These are phyloP conservation scores for Aspergillus fumigatiaffinis DNA, from an alignment of 2,329 filamentous ascomycete genomes.

Conservation along the genomic window DNA sequence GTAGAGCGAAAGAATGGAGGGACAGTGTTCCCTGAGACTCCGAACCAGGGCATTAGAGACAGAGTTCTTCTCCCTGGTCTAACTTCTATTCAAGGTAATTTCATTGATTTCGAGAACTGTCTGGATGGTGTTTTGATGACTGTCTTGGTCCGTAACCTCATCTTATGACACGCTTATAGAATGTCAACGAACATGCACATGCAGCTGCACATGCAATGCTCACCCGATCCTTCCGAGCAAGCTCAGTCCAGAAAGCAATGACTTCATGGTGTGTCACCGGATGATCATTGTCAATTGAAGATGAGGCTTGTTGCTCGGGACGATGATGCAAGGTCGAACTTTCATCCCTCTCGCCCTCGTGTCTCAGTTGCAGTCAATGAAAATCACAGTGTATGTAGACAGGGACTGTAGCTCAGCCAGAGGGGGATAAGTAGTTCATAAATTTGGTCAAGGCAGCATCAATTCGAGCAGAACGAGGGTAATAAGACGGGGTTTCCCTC, in stretches of 20 bases:
- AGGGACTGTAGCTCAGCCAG: background rate
- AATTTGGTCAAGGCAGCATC: background rate
- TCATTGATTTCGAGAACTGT: background rate
- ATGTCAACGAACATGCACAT: background rate
- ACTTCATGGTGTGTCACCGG: background rate
- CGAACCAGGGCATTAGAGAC: background rate
- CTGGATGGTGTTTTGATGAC: background rate
- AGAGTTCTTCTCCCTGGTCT: background rate
- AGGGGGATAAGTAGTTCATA: background rate
- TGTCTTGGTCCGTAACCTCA: background rate
- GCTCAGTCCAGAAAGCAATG: background rate
- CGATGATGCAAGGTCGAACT: background rate
- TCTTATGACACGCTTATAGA: background rate
- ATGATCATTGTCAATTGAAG: background rate
- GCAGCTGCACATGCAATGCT: background rate
- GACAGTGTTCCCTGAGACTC: background rate
- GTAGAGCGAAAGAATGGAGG: conserved; percentile 5
- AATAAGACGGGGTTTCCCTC: background rate
- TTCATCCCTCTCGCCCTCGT: background rate
- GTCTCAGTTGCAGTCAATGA: background rate
- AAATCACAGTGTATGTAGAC: background rate
- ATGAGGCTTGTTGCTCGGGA: background rate
- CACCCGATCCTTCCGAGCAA: background rate
- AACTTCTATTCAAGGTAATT: background rate
- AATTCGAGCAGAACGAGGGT: background rate